Evolutionary conservation across 2,329 filamentous ascomycete species (phyloP).

Genomic region (Gnomoniopsis sp.): DNA sequence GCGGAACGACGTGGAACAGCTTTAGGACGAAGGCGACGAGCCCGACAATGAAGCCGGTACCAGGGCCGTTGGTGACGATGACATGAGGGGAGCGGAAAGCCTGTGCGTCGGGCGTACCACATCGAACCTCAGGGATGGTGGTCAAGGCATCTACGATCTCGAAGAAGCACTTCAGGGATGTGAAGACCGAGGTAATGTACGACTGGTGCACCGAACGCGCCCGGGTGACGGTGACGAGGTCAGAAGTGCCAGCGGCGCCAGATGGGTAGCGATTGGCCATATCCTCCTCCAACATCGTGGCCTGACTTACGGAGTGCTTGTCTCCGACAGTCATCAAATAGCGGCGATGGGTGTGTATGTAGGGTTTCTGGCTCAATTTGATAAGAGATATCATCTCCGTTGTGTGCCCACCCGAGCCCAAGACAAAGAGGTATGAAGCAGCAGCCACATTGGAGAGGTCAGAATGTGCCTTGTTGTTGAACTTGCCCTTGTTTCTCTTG

Average conservation of each 20-base stretch:
- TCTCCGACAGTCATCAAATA: constrained; percentile 82
- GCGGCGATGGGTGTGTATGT: constrained; percentile 62
- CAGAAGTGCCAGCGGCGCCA: constrained; percentile 48
- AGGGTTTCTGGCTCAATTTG: constrained; percentile 50
- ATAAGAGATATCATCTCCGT: constrained; percentile 92
- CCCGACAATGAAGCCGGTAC: constrained; percentile 75
- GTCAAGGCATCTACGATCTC: constrained; percentile 57
- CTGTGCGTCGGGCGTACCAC: constrained; percentile 10
- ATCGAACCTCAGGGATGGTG: constrained; percentile 22
- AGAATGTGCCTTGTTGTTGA: constrained; percentile 5
- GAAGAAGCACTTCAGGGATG: constrained; percentile 62
- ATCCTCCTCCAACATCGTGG: constrained; percentile 60
- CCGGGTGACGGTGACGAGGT: constrained; percentile 66
- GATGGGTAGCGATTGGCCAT: constrained; percentile 31
- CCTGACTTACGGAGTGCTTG: constrained; percentile 61
- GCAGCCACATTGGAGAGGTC: constrained; percentile 21
- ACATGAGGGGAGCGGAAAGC: constrained; percentile 60
- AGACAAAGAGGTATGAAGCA: constrained; percentile 69
- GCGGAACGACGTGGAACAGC: constrained; percentile 40
- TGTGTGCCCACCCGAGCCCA: constrained; percentile 92
- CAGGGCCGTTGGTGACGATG: constrained; percentile 85
- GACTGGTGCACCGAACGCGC: constrained; percentile 82
- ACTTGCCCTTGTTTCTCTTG: constrained; percentile 4
- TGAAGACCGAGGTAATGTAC: constrained; percentile 68
- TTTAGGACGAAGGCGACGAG: constrained; percentile 47